Conservation (phyloP, 1,284 basidiomycete species). For the Leccinum angustisporum region DNA sequence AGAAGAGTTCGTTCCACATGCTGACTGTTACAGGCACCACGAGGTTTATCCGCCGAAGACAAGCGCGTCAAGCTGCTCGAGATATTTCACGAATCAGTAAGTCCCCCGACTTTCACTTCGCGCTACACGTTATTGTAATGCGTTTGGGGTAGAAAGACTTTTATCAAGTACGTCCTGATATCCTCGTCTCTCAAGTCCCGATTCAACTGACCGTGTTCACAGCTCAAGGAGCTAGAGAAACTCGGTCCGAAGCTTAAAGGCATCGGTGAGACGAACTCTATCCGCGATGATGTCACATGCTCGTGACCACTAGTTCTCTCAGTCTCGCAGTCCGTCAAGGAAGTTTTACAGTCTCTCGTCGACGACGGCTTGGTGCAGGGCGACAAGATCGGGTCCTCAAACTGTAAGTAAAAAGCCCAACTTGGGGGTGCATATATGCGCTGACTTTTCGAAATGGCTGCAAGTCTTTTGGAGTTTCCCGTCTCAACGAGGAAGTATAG, state of each 20-base stretch:
- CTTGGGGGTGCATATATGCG: slow-evolving; percentile 30
- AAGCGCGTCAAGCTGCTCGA: slow-evolving; percentile 80
- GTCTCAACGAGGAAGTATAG: slow-evolving; percentile 77
- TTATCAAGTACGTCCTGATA: slow-evolving; percentile 53
- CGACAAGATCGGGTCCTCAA: slow-evolving; percentile 91
- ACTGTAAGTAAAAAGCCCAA: slow-evolving; percentile 56
- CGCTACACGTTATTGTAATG: too few species aligned
- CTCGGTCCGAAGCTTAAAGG: slow-evolving; percentile 82
- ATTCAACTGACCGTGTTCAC: slow-evolving; percentile 8
- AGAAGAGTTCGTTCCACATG: background rate
- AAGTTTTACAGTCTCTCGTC: slow-evolving; percentile 80
- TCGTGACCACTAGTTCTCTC: background rate
- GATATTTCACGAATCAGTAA: slow-evolving; percentile 86
- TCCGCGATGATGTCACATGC: background rate
- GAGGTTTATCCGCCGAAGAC: slow-evolving; percentile 78
- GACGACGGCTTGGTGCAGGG: slow-evolving; percentile 79
- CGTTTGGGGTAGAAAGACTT: slow-evolving; percentile 76
- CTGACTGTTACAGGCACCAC: slow-evolving; percentile 55
- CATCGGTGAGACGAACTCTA: slow-evolving; percentile 59
- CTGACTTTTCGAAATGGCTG: slow-evolving; percentile 21
- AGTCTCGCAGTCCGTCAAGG: slow-evolving; percentile 89
- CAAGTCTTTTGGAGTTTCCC: slow-evolving; percentile 93
- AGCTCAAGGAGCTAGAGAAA: slow-evolving; percentile 90
- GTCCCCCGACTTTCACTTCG: slow-evolving; percentile 17
- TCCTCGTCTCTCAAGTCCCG: background rate